Conservation (phyloP, 2,329 filamentous ascomycete genomes). For the Aspergillus hortae region DNA sequence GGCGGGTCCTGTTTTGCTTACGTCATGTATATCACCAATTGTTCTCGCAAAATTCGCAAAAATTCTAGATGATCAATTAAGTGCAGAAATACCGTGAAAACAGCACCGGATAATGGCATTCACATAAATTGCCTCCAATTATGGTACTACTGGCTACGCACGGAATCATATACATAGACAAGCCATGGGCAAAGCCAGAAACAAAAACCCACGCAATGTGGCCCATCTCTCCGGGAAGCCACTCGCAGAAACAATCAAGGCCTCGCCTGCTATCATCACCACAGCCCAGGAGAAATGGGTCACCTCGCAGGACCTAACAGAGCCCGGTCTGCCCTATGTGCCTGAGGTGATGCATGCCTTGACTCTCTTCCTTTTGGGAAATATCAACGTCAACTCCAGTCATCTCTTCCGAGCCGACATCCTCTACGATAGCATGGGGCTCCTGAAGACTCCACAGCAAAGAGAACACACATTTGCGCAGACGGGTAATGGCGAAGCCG, state of each 20-base stretch:
- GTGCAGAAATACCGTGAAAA: too few relatives aligned
- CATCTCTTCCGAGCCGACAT: slow-evolving; percentile 61
- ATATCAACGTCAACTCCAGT: slow-evolving; percentile 58
- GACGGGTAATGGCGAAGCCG: not conserved
- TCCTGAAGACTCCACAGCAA: slow-evolving; percentile 29
- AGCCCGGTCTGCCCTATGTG: slow-evolving; percentile 22
- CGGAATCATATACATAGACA: too few relatives aligned
- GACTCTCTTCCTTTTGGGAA: slow-evolving; percentile 46
- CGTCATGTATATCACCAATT: too few relatives aligned
- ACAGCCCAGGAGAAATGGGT: slow-evolving; percentile 24
- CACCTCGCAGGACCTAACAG: slow-evolving; percentile 29
- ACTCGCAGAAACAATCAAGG: slow-evolving; percentile 25
- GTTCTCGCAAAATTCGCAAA: too few relatives aligned
- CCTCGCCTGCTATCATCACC: slow-evolving; percentile 20
- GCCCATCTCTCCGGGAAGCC: slow-evolving; percentile 24
- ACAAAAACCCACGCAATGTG: slow-evolving; percentile 20
- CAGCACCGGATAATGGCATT: too few relatives aligned
- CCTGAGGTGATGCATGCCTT: slow-evolving; percentile 43
- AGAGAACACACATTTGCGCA: slow-evolving; percentile 23
- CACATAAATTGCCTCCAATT: too few relatives aligned
- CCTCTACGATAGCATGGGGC: slow-evolving; percentile 50
- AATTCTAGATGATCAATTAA: too few relatives aligned
- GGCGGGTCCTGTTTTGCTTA: too few relatives aligned
- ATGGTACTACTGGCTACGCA: too few relatives aligned
- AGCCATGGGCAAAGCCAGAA: slow-evolving; percentile 16